These are phyloP conservation scores for Udeniomyces megalosporus DNA, from an alignment of 768 basidiomycete genomes.

Conservation along the genomic window DNA sequence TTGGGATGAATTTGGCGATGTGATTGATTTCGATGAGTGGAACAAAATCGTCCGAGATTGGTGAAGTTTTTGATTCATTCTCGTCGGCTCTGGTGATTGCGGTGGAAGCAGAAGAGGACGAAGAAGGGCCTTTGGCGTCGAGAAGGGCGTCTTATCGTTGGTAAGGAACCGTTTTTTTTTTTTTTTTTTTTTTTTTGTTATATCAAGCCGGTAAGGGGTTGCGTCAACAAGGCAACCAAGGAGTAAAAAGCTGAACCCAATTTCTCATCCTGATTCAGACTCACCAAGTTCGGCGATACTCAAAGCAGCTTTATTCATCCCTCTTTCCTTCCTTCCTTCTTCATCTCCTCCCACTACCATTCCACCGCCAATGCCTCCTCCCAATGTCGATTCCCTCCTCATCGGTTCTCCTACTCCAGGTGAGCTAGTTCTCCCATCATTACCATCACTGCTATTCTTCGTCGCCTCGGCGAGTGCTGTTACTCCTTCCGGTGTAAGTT, in stretches of 20 bases:
- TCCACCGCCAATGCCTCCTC: slow-evolving; percentile 14
- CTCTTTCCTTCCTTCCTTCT: slow-evolving; percentile 69
- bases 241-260: neutral
- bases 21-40: slow-evolving; percentile 59
- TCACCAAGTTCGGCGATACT: slow-evolving; percentile 77
- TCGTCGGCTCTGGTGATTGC: neutral
- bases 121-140: neutral
- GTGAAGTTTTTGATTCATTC: neutral
- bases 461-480: neutral
- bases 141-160: neutral
- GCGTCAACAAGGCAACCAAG: too few relatives aligned
- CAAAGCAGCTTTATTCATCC: slow-evolving; percentile 83
- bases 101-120: neutral
- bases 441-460: neutral
- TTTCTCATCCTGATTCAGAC: slow-evolving; percentile 19
- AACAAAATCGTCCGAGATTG: slow-evolving; percentile 24
- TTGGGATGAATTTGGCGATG: slow-evolving; percentile 51
- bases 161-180: neutral
- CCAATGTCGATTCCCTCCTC: neutral
- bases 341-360: slow-evolving; percentile 29
- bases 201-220: neutral
- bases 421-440: neutral
- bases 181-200: neutral
- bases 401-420: neutral
- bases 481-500: too few relatives aligned